phyloP scores from a whole-genome alignment of 768 basidiomycete species.

The Goffeauzyma gilvescens region DNA sequence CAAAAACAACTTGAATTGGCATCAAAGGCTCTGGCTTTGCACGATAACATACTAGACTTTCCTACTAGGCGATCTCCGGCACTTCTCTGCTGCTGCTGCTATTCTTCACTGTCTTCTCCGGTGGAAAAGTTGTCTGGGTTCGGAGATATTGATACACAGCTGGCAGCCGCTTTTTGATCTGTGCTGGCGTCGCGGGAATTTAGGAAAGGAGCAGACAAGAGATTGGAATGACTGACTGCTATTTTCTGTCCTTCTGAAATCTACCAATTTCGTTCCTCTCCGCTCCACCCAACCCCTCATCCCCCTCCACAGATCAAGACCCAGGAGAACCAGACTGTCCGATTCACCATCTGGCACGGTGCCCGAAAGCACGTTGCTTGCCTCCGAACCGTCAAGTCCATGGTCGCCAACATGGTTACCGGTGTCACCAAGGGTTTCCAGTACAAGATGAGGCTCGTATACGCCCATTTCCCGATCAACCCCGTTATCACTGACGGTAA shows the following conservation, averaged over 20 bases:
- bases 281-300: not conserved
- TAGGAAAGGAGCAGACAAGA: no score
- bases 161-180: no score
- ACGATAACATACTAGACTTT: no score
- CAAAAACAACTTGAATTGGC: no score
- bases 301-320: conserved; percentile 26
- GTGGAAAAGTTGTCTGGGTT: no score
- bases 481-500: conserved; percentile 42
- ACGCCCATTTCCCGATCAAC: conserved; percentile 99
- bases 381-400: conserved; percentile 80
- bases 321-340: conserved; percentile 54
- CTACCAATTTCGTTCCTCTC: no score
- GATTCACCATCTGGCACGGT: conserved; percentile 92
- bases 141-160: no score
- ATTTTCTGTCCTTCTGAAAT: no score
- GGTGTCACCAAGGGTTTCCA: conserved; percentile 99
- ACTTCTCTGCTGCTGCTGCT: not conserved
- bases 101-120: no score
- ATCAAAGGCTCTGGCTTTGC: no score
- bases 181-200: no score
- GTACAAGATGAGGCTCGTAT: conserved; percentile 99
- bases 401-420: conserved; percentile 93
- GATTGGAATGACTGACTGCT: not conserved
- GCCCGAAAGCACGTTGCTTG: conserved; percentile 97
- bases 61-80: no score